A percentile compares a stretch with the other conserved stretches of the same genome.
phyloP scores from a whole-genome alignment of 2,329 filamentous ascomycete species.

The Botryotinia convoluta region DNA sequence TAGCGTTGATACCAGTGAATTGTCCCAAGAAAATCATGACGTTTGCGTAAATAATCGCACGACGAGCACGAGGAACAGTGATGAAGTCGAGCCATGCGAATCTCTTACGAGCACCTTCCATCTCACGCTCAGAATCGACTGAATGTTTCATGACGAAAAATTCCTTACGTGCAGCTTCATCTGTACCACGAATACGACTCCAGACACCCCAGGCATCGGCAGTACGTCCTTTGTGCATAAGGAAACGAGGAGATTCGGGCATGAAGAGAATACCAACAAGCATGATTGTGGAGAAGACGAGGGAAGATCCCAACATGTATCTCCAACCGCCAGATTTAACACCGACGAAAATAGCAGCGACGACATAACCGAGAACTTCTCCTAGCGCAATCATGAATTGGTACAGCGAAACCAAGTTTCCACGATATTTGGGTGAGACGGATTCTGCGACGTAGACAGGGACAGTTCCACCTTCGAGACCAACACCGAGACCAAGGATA shows the following conservation, averaged over 20 bases:
- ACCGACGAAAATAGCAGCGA: constrained; percentile 70
- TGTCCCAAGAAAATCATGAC: constrained; percentile 70
- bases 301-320: constrained; percentile 69
- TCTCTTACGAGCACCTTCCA: constrained; percentile 53
- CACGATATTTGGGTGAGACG: constrained; percentile 63
- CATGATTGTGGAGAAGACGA: constrained; percentile 66
- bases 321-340: constrained; percentile 66
- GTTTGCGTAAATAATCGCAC: constrained; percentile 65
- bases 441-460: constrained; percentile 74
- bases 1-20: constrained; percentile 67
- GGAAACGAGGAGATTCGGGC: constrained; percentile 65
- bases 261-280: constrained; percentile 66
- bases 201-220: constrained; percentile 65
- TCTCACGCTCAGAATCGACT: constrained; percentile 42
- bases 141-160: constrained; percentile 70
- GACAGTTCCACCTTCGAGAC: constrained; percentile 71
- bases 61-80: constrained; percentile 64
- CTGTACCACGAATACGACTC: constrained; percentile 67
- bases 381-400: constrained; percentile 75
- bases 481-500: constrained; percentile 68
- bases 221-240: constrained; percentile 64
- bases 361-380: constrained; percentile 70
- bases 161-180: constrained; percentile 60
- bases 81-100: constrained; percentile 74
- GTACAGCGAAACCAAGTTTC: constrained; percentile 71